Conservation (phyloP, 176 grass and related monocot genomes). For the Ensete ventricosum region DNA sequence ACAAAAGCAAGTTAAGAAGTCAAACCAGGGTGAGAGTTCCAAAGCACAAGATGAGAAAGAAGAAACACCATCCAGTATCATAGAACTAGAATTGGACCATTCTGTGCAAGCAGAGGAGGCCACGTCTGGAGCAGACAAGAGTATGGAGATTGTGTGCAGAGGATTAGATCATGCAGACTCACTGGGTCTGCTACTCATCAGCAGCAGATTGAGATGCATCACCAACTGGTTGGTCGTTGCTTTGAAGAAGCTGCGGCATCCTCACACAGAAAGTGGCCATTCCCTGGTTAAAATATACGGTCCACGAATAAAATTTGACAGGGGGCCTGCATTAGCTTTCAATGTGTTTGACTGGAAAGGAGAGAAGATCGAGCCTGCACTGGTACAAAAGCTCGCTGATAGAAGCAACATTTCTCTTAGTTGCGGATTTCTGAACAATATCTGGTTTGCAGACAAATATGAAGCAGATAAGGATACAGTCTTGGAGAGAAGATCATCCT, state of each 20-base stretch:
- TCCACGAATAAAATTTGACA: slow-evolving; percentile 71
- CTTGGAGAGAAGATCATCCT: slow-evolving; percentile 28
- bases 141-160: slow-evolving; percentile 56
- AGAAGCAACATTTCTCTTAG: slow-evolving; percentile 72
- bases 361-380: slow-evolving; percentile 52
- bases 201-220: slow-evolving; percentile 69
- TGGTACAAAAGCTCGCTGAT: slow-evolving; percentile 90
- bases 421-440: slow-evolving; percentile 63
- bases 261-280: slow-evolving; percentile 35
- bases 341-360: slow-evolving; percentile 90
- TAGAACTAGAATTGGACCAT: background rate
- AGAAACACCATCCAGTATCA: background rate
- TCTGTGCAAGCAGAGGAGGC: background rate
- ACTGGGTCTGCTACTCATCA: slow-evolving; percentile 59
- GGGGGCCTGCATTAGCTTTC: slow-evolving; percentile 70
- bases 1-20: slow-evolving; percentile 5
- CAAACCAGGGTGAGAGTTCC: slow-evolving; percentile 1
- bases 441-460: slow-evolving; percentile 60
- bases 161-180: slow-evolving; percentile 72
- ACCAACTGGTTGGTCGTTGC: slow-evolving; percentile 85
- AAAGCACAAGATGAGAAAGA: slow-evolving; percentile 1
- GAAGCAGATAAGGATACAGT: slow-evolving; percentile 30
- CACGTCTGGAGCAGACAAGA: background rate
- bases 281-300: slow-evolving; percentile 64
- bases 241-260: slow-evolving; percentile 63